These are phyloP conservation scores for Tetragonia tetragonoides DNA, from an alignment of 148 eudicot genomes.

Conservation along the genomic window DNA sequence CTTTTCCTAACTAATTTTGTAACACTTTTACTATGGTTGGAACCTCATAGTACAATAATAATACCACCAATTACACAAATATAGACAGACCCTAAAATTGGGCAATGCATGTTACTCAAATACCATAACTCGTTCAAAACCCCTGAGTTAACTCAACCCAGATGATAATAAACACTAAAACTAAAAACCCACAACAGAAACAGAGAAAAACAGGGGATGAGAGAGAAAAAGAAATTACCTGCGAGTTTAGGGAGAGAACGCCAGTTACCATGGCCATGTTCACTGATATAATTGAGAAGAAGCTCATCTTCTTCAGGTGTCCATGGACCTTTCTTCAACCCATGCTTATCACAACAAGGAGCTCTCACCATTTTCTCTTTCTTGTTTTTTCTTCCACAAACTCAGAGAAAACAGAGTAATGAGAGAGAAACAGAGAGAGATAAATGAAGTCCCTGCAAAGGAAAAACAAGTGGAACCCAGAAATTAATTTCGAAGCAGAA, in stretches of 20 bases:
- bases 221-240: conserved; percentile 27
- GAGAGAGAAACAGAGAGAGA: background rate
- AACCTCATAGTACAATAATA: no score
- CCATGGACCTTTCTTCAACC: conserved; percentile 68
- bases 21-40: no score
- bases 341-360: conserved; percentile 50
- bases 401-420: no score
- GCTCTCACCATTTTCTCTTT: conserved; percentile 41
- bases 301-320: conserved; percentile 53
- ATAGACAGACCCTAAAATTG: background rate
- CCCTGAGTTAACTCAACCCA: background rate
- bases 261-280: conserved; percentile 68
- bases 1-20: background rate
- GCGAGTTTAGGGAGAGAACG: conserved; percentile 67
- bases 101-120: background rate
- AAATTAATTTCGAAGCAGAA: background rate
- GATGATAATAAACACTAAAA: background rate
- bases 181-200: background rate
- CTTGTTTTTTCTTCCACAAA: no score
- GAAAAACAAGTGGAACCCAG: conserved; percentile 2
- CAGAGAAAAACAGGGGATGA: conserved; percentile 12
- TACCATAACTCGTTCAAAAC: background rate
- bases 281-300: conserved; percentile 41
- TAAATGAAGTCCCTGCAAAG: conserved; percentile 23
- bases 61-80: background rate